Evolutionary conservation across 371 early-diverging fungal genomes (phyloP), one percentile per base, ranked within the genome.

Genomic region (Actinomortierella ambigua): DNA sequence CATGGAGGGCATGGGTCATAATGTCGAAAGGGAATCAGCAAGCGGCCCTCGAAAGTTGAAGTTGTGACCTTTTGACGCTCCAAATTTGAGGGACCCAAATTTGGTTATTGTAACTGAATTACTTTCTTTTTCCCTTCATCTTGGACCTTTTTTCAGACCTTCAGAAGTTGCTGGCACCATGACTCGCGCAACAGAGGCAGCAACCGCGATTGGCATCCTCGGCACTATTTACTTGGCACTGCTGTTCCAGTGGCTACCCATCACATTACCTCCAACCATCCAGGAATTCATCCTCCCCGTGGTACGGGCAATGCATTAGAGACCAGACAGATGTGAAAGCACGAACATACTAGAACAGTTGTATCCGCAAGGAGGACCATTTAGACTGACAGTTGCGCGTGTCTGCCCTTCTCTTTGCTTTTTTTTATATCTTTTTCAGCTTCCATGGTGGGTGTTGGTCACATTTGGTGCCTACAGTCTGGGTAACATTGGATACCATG

Each of bases 391-490:
- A 26, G 23, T 22, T 23, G 50, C 17, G 53, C 22, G 14, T 1
- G 13, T 61, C 58, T 17, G 15, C n/a, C 18, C 14, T 50, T 22
- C 9, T n/a, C 27, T 44, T 27, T 26, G 18, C 11, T 17, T 27
- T 57, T 29, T 27, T 29, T 34, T 23, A 14, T 44, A 17, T 34
- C 11, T 43, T 17, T 15, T 44, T 27, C 76, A 92, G 90, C 75
- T 96, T 50, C 96, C 96, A 22, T 90, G 93, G 79, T 90, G 93
- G 89, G 79, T 76, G 6, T 70, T 94, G 29, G 90, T 95, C 50
- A 75, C 88, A 0, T 92, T 95, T 68, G 95, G 95, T 3, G 84
- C 93, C 24, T 94, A 95, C 71, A 89, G 91, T 39, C 86, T 96
- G 18, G 86, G 85, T 24, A 89, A 86, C 67, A 86, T 96, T 60